Percentiles rank a stretch among this genome's conserved stretches.
These are phyloP conservation scores for Zygoascus meyerae DNA, from an alignment of 1,139 yeast genomes.

Conservation along the genomic window DNA sequence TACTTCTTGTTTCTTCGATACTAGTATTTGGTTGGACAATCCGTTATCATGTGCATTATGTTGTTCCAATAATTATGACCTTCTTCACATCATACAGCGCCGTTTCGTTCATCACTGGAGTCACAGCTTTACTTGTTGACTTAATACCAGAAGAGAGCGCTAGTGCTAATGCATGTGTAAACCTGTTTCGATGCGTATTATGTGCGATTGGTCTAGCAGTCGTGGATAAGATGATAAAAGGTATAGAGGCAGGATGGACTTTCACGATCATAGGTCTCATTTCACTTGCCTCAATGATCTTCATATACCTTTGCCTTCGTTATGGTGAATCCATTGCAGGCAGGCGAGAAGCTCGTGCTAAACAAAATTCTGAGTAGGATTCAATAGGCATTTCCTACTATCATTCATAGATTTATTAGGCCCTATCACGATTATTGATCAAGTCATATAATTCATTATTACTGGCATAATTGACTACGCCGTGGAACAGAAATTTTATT, in stretches of 20 bases:
- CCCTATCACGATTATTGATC: too few species aligned
- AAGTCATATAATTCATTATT: too few species aligned
- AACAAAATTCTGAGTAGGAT: too few species aligned
- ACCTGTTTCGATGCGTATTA: constrained; percentile 53
- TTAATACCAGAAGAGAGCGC: constrained; percentile 55
- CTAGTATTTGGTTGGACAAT: constrained; percentile 70
- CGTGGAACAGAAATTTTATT: too few species aligned
- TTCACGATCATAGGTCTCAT: constrained; percentile 52
- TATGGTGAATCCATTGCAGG: too few species aligned
- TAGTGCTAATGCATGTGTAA: constrained; percentile 55
- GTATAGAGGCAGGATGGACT: constrained; percentile 58
- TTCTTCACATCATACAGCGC: constrained; percentile 46
- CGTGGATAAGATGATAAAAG: constrained; percentile 48
- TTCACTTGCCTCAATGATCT: constrained; percentile 17
- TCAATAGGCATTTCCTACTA: too few species aligned
- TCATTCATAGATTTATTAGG: too few species aligned
- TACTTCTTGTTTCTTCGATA: constrained; percentile 33
- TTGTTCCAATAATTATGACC: constrained; percentile 52
- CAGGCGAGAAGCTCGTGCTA: too few species aligned
- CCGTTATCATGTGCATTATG: constrained; percentile 42
- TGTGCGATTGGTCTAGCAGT: constrained; percentile 62
- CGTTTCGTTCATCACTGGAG: constrained; percentile 46
- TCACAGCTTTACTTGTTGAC: constrained; percentile 56
- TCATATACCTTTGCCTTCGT: constrained; percentile 9
- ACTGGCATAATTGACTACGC: too few species aligned